Conservation (phyloP, 306 rosid species). For the Citrullus mucosospermus region DNA sequence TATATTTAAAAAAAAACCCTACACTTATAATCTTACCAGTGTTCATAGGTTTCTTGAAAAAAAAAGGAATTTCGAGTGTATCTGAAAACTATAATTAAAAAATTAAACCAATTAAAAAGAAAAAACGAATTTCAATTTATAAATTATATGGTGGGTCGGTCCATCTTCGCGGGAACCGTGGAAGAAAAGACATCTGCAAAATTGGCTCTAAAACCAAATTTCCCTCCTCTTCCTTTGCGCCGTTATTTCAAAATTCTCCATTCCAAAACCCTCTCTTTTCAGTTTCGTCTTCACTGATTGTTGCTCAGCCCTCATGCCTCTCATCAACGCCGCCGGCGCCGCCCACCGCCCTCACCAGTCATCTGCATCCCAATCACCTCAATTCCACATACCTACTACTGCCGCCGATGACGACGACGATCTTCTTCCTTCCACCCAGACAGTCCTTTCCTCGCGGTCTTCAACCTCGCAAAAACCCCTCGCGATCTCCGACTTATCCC, state of each 20-base stretch:
- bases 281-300: not conserved
- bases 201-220: not conserved
- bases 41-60: too few relatives aligned
- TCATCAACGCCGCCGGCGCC: not conserved
- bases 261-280: not conserved
- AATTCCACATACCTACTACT: not conserved
- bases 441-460: conserved; percentile 8
- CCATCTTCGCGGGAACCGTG: not conserved
- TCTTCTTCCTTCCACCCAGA: conserved; percentile 50
- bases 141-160: not conserved
- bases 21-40: too few relatives aligned
- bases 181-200: not conserved
- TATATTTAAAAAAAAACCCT: too few relatives aligned
- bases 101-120: too few relatives aligned
- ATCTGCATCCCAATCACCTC: not conserved
- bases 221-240: conserved; percentile 5
- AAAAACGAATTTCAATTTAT: too few relatives aligned
- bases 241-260: not conserved
- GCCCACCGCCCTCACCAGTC: not conserved
- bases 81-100: too few relatives aligned
- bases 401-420: conserved; percentile 20
- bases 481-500: not conserved
- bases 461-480: conserved; percentile 13
- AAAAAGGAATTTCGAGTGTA: too few relatives aligned
- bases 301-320: not conserved